These are phyloP conservation scores for Apiotrichum mycotoxinovorans DNA, from an alignment of 1,284 basidiomycete genomes.

Conservation along the genomic window DNA sequence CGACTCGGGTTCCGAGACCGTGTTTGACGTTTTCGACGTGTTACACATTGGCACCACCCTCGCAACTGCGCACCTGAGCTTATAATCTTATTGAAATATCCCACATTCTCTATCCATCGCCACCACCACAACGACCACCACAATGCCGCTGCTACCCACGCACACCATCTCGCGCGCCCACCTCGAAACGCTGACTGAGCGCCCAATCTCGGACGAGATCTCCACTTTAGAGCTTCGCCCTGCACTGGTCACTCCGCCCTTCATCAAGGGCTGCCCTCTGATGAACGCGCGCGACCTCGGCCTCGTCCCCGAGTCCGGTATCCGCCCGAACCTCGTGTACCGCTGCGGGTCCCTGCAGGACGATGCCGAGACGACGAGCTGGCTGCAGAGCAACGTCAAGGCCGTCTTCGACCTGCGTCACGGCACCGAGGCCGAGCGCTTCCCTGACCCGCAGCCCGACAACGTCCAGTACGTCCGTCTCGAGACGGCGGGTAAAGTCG, in stretches of 20 bases:
- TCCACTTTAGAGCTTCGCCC: not conserved
- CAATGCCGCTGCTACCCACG: no score
- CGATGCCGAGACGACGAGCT: not conserved
- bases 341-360: slow-evolving; percentile 9
- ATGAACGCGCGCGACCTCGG: slow-evolving; percentile 20
- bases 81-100: no score
- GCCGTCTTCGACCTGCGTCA: slow-evolving; percentile 15
- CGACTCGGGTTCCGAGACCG: no score
- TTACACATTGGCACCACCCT: no score
- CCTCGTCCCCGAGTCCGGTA: slow-evolving; percentile 2
- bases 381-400: slow-evolving; percentile 9
- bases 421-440: slow-evolving; percentile 1
- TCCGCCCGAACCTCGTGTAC: slow-evolving; percentile 7
- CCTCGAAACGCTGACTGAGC: slow-evolving; percentile 3
- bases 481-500: not conserved
- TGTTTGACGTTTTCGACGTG: no score
- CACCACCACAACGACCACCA: not conserved
- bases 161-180: not conserved
- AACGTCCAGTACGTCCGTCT: slow-evolving; percentile 8
- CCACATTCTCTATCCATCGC: not conserved
- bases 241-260: slow-evolving; percentile 11
- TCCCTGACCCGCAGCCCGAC: slow-evolving; percentile 8
- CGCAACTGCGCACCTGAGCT: no score
- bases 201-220: slow-evolving; percentile 1
- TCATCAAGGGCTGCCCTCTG: slow-evolving; percentile 4